phyloP scores from a whole-genome alignment of 345 rosid species.

The Limnanthes douglasii region DNA sequence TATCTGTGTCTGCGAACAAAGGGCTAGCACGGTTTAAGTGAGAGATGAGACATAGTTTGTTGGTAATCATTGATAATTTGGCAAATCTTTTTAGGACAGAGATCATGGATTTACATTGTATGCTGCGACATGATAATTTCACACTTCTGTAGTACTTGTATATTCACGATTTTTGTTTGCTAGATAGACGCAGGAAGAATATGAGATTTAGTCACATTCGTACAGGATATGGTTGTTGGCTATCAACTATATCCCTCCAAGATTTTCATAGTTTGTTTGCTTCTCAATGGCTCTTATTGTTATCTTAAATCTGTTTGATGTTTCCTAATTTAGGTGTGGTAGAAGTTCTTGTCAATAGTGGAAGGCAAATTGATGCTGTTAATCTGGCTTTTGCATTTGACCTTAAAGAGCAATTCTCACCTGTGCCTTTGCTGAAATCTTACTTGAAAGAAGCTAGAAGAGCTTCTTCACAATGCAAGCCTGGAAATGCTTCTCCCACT shows the following conservation, averaged over 20 bases:
- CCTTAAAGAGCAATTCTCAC: conserved; percentile 68
- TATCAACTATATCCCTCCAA: conserved; percentile 1
- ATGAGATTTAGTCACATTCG: background rate
- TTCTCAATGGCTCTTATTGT: conserved; percentile 5
- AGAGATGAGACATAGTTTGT: conserved; percentile 2
- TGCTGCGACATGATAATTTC: background rate
- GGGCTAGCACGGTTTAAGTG: too few species aligned
- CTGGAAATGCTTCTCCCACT: conserved; percentile 43
- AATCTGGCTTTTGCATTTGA: conserved; percentile 95
- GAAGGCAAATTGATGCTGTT: conserved; percentile 95
- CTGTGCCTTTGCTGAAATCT: conserved; percentile 64
- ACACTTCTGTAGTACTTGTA: background rate
- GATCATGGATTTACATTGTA: background rate
- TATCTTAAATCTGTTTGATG: background rate
- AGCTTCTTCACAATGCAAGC: conserved; percentile 43
- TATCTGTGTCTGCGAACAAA: too few species aligned
- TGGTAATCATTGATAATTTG: background rate
- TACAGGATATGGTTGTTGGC: background rate
- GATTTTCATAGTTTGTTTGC: conserved; percentile 3
- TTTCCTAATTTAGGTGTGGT: conserved; percentile 44
- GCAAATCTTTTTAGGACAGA: too few species aligned
- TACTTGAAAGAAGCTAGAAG: conserved; percentile 77
- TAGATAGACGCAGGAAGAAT: background rate
- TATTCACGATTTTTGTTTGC: background rate
- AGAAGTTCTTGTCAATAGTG: conserved; percentile 64